These are phyloP conservation scores for Oleoguttula mirabilis DNA, from an alignment of 495 filamentous ascomycete species.

Conservation along the genomic window DNA sequence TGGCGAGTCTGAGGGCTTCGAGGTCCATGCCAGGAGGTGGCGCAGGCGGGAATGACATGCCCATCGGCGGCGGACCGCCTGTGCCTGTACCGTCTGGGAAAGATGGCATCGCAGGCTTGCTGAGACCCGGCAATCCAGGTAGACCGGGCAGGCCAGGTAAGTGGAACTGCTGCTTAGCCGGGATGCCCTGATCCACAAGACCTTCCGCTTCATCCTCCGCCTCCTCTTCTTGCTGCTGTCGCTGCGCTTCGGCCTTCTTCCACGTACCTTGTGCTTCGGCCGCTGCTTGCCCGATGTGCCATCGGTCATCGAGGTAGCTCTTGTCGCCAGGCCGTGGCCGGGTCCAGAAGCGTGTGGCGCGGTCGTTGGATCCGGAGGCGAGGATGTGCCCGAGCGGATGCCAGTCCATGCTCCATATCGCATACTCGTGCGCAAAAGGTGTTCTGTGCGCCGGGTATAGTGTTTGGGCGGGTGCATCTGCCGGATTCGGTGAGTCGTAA, in stretches of 20 bases:
- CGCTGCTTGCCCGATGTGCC: slow-evolving; percentile 86
- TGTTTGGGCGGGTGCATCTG: slow-evolving; percentile 65
- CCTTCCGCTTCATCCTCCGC: slow-evolving; percentile 86
- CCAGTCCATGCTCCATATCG: slow-evolving; percentile 96
- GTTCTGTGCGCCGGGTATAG: slow-evolving; percentile 80
- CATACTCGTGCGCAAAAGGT: slow-evolving; percentile 77
- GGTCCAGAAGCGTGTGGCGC: slow-evolving; percentile 93
- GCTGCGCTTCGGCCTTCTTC: slow-evolving; percentile 65
- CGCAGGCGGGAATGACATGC: slow-evolving; percentile 33
- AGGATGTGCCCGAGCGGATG: slow-evolving; percentile 92
- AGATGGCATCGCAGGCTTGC: slow-evolving; percentile 19
- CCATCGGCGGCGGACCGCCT: slow-evolving; percentile 26
- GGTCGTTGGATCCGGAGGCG: slow-evolving; percentile 96
- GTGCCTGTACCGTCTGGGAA: slow-evolving; percentile 32
- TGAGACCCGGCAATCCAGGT: slow-evolving; percentile 26
- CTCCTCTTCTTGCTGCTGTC: slow-evolving; percentile 78
- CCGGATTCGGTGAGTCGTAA: slow-evolving; percentile 69
- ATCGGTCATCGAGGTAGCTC: slow-evolving; percentile 72
- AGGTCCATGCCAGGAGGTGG: slow-evolving; percentile 45
- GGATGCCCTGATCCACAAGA: slow-evolving; percentile 87
- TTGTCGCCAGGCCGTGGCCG: slow-evolving; percentile 75
- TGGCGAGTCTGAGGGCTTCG: slow-evolving; percentile 52
- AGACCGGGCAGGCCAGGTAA: slow-evolving; percentile 41
- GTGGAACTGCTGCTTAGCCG: slow-evolving; percentile 37
- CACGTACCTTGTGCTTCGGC: slow-evolving; percentile 89